Evolutionary conservation across 83 land plant species (phyloP).

Genomic region (Picea engelmannii): DNA sequence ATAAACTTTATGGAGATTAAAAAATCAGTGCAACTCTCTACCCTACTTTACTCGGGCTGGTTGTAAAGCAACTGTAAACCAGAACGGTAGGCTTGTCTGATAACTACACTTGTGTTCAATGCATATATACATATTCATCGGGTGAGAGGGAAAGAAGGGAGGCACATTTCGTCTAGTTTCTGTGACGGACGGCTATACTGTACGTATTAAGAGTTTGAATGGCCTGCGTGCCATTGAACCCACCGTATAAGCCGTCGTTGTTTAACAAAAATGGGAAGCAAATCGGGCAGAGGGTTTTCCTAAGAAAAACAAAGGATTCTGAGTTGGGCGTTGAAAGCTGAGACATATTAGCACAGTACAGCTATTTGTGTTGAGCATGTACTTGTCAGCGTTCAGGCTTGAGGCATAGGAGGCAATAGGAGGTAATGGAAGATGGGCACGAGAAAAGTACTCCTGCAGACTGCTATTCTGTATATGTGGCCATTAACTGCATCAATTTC

Average conservation of each 20-base stretch:
- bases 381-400: conserved; percentile 1
- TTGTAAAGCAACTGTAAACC: background rate
- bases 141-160: too few relatives aligned
- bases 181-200: too few relatives aligned
- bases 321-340: background rate
- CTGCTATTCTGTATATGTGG: background rate
- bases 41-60: background rate
- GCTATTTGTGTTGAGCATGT: background rate
- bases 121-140: too few relatives aligned
- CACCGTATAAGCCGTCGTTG: conserved; percentile 1
- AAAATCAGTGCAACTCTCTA: background rate
- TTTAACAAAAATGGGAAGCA: background rate
- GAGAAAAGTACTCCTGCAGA: conserved; percentile 9
- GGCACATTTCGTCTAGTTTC: too few relatives aligned
- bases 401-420: too few relatives aligned
- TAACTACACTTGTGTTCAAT: too few relatives aligned
- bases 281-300: conserved; percentile 12
- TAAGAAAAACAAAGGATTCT: conserved; percentile 2
- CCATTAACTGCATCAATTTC: too few relatives aligned
- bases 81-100: background rate
- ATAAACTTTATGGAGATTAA: background rate
- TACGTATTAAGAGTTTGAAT: background rate
- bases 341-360: background rate
- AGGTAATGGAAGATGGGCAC: conserved; percentile 2
- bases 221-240: conserved; percentile 2